Conservation (phyloP, 2,329 filamentous ascomycete genomes). For the Botrytis tulipae region DNA sequence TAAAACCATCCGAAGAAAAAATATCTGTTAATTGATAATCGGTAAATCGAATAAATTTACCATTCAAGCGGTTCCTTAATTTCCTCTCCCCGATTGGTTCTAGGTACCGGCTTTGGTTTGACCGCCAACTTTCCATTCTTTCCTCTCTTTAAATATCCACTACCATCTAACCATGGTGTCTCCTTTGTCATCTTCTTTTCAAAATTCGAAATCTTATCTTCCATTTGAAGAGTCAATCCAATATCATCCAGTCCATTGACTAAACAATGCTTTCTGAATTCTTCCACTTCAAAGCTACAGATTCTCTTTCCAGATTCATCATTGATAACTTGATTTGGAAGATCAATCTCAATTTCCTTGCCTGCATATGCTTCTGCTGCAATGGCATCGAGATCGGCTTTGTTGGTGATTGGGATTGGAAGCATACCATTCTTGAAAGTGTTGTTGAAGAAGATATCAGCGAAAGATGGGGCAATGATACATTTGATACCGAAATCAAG, state of each 20-base stretch:
- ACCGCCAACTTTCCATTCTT: constrained; percentile 53
- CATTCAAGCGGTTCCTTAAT: constrained; percentile 84
- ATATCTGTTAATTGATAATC: neutral
- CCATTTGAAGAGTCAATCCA: constrained; percentile 84
- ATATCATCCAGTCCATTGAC: constrained; percentile 93
- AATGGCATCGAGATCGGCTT: constrained; percentile 20
- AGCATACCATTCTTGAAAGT: constrained; percentile 99
- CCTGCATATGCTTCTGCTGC: constrained; percentile 67
- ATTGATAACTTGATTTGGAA: constrained; percentile 78
- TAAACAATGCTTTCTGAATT: constrained; percentile 90
- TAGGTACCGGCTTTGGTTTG: constrained; percentile 66
- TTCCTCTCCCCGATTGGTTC: constrained; percentile 83
- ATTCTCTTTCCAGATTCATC: constrained; percentile 70
- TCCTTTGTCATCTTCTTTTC: constrained; percentile 53
- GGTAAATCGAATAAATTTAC: constrained; percentile 45
- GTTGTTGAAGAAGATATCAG: constrained; percentile 99
- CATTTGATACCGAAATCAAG: constrained; percentile 95
- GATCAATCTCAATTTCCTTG: constrained; percentile 82
- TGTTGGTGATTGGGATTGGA: constrained; percentile 67
- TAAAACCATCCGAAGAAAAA: neutral
- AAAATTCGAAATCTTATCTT: constrained; percentile 80
- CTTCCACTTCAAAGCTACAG: constrained; percentile 79
- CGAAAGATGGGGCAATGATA: constrained; percentile 86
- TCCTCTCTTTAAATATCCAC: constrained; percentile 67
- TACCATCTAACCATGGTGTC: constrained; percentile 88